These are phyloP conservation scores for Termitomyces sp. DNA, from an alignment of 768 basidiomycete species.

Conservation along the genomic window DNA sequence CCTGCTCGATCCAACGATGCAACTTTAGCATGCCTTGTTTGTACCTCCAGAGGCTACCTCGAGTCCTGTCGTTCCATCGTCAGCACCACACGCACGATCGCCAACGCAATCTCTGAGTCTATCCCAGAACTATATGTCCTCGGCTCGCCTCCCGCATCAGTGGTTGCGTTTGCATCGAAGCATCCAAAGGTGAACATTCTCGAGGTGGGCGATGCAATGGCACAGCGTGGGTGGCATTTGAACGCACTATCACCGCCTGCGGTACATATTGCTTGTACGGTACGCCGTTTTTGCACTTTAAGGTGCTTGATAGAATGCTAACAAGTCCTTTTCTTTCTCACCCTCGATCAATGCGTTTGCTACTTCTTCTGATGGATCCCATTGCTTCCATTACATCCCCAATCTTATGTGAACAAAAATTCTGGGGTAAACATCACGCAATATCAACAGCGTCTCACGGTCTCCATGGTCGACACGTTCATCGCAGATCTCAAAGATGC, in stretches of 20 bases:
- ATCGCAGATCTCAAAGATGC: conserved; percentile 80
- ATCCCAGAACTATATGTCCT: conserved; percentile 87
- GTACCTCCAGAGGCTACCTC: conserved; percentile 72
- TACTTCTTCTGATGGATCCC: background rate
- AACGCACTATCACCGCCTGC: conserved; percentile 83
- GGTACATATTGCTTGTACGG: conserved; percentile 93
- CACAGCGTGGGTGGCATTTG: conserved; percentile 85
- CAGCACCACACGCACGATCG: conserved; percentile 65
- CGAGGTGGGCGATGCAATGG: conserved; percentile 90
- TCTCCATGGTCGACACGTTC: conserved; percentile 71
- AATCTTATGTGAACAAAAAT: background rate
- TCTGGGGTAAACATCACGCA: background rate
- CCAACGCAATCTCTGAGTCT: conserved; percentile 56
- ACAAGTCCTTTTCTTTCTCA: conserved; percentile 9
- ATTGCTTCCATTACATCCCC: background rate
- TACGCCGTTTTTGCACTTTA: conserved; percentile 33
- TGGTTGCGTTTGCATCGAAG: conserved; percentile 81
- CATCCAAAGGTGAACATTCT: conserved; percentile 67
- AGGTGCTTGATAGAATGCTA: background rate
- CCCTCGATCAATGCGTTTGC: background rate
- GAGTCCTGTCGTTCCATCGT: conserved; percentile 85
- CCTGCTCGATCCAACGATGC: background rate
- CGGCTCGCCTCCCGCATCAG: conserved; percentile 86
- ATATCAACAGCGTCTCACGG: conserved; percentile 67
- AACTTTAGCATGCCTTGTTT: conserved; percentile 1